Base-by-base conservation (phyloP, 1,284 basidiomycete genomes). In the Takashimella tepidaria region DNA sequence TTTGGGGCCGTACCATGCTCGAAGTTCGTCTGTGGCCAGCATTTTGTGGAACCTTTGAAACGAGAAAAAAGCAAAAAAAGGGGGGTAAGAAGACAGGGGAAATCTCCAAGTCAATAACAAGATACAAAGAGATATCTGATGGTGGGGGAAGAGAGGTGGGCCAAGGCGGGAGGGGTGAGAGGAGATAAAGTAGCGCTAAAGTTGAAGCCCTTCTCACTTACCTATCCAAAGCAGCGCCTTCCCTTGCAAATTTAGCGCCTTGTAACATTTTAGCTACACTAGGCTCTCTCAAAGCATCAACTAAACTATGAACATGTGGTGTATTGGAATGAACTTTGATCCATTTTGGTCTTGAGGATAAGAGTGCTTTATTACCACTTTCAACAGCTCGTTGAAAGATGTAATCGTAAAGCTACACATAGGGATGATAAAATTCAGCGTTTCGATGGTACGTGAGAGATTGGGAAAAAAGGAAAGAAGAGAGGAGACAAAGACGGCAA, bases 1-100 rank as follows among this genome's bases (percentile, higher is more conserved):
- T 45, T 89, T 84, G 41, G 95, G 92, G 0, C 96, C 95, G 73
- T 99, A 99, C 95, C 96, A 98, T 4, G 96, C 96, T 51, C 96
- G 82, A 77, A 93, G 85, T 73, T 98, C 93, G 67, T 98, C 92
- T 5, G 82, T 83, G 0, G 88, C 89, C 11, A 98, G 82, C 88
- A 95, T 98, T 75, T 97, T 97, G 79, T 91, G 91, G 77, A 97
- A 97, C 67, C 92, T 96, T n/a, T n/a, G n/a, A n/a, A n/a, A n/a
- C n/a, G n/a, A n/a, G n/a, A n/a, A 58, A 31, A 5, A 22, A 10
- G 45, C n/a, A n/a, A n/a, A n/a, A n/a, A n/a, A n/a, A n/a, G n/a
- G n/a, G n/a, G n/a, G n/a, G n/a, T n/a, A n/a, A n/a, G n/a, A n/a
- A n/a, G n/a, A n/a, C n/a, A n/a, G n/a, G n/a, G n/a, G n/a, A n/a